Evolutionary conservation across 495 filamentous ascomycete species (phyloP).

Genomic region (Cetradonia linearis): DNA sequence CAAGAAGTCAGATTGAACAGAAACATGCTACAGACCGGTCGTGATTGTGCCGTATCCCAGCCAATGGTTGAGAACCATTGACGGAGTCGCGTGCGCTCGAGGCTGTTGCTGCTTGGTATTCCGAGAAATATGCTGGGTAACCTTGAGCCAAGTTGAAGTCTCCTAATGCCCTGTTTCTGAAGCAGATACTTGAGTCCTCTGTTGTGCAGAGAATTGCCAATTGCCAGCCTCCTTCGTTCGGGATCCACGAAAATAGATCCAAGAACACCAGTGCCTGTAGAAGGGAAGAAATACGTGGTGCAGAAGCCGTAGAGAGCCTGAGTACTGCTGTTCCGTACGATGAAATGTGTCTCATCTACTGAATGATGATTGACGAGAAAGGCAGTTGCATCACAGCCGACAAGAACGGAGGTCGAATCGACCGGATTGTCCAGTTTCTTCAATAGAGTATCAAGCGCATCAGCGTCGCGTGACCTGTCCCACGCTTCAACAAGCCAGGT

Average conservation of each 20-base stretch:
- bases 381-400: conserved; percentile 57
- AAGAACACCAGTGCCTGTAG: conserved; percentile 61
- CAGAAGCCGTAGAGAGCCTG: conserved; percentile 81
- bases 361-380: conserved; percentile 60
- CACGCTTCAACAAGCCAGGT: conserved; percentile 85
- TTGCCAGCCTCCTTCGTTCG: conserved; percentile 67
- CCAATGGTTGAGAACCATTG: conserved; percentile 55
- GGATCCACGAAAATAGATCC: conserved; percentile 79
- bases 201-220: conserved; percentile 75
- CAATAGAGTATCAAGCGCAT: conserved; percentile 59
- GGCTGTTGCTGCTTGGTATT: conserved; percentile 49
- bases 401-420: conserved; percentile 48
- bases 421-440: conserved; percentile 47
- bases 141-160: conserved; percentile 67
- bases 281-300: conserved; percentile 68
- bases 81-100: conserved; percentile 47
- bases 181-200: conserved; percentile 65
- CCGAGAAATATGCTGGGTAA: conserved; percentile 73
- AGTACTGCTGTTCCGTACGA: conserved; percentile 84
- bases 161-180: conserved; percentile 55
- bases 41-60: conserved; percentile 55
- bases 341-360: conserved; percentile 72
- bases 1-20: conserved; percentile 59
- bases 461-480: conserved; percentile 63
- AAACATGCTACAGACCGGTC: conserved; percentile 54